phyloP scores from a whole-genome alignment of 805 yeast species.

The Wickerhamomyces bovis region DNA sequence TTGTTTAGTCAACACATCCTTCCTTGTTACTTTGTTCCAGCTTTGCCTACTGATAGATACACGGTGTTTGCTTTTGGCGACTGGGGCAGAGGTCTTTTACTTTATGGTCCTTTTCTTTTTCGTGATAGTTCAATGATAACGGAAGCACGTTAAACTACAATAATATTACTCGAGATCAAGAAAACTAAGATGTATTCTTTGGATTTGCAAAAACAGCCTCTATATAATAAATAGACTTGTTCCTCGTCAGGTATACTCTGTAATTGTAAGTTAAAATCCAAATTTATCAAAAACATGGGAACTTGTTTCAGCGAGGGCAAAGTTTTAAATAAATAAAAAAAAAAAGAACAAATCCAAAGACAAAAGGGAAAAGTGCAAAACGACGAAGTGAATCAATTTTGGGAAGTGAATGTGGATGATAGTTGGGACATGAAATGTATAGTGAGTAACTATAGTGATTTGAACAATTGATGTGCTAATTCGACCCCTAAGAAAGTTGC shows the following conservation, averaged over 20 bases:
- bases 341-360: background rate
- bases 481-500: slow-evolving; percentile 97
- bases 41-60: no score
- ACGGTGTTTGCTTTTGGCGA: no score
- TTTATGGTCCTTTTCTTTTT: no score
- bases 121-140: no score
- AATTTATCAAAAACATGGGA: background rate
- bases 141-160: no score
- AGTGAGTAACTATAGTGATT: slow-evolving; percentile 13
- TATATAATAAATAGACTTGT: background rate
- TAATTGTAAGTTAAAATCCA: background rate
- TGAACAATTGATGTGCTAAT: slow-evolving; percentile 46
- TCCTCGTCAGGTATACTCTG: background rate
- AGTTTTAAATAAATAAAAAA: no score
- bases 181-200: background rate
- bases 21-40: no score
- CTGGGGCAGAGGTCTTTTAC: no score
- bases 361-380: background rate
- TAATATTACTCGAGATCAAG: no score
- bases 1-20: no score
- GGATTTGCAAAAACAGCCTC: background rate
- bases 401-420: background rate
- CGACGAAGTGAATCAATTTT: background rate
- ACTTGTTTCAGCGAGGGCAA: background rate
- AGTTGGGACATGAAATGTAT: background rate